Percentiles rank a stretch among this genome's conserved stretches.
Evolutionary conservation across 2,329 filamentous ascomycete species (phyloP).

Genomic region (Scedosporium aurantiacum): DNA sequence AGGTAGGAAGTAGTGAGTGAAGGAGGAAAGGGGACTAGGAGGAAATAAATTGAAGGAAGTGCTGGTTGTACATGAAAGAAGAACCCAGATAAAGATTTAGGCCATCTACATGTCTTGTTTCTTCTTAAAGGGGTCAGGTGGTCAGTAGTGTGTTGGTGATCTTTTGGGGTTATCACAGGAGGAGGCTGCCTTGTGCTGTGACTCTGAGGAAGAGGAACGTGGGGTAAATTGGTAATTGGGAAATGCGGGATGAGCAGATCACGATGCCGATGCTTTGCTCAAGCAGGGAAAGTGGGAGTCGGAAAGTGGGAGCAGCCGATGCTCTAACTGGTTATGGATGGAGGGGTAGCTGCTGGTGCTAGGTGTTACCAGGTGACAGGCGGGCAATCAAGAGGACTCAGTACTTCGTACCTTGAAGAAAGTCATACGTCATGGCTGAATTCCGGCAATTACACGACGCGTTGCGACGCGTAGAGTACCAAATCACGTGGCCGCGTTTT

Average conservation of each 20-base stretch:
- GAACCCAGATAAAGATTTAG: too few relatives aligned
- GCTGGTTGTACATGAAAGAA: too few relatives aligned
- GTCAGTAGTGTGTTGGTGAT: not conserved
- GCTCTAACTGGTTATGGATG: too few relatives aligned
- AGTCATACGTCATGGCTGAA: not conserved
- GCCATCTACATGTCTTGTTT: too few relatives aligned
- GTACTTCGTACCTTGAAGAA: not conserved
- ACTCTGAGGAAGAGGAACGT: not conserved
- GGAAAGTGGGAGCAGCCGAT: not conserved
- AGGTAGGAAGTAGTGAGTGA: not conserved
- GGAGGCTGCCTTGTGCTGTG: not conserved
- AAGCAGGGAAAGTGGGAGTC: not conserved
- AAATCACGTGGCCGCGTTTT: not conserved
- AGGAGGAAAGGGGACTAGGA: not conserved
- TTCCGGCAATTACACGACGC: slow-evolving; percentile 5
- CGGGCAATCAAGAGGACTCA: too few relatives aligned
- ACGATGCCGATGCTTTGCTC: not conserved
- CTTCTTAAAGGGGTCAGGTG: too few relatives aligned
- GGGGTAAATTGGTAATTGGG: not conserved
- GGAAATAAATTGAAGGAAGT: not conserved
- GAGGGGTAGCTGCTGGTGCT: too few relatives aligned
- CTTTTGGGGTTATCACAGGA: not conserved
- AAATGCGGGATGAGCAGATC: not conserved
- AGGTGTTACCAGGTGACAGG: not conserved
- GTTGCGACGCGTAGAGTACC: not conserved